phyloP scores from a whole-genome alignment of 225 moss, liverwort and hornwort species.

The Pseudoscleropodium purum region DNA sequence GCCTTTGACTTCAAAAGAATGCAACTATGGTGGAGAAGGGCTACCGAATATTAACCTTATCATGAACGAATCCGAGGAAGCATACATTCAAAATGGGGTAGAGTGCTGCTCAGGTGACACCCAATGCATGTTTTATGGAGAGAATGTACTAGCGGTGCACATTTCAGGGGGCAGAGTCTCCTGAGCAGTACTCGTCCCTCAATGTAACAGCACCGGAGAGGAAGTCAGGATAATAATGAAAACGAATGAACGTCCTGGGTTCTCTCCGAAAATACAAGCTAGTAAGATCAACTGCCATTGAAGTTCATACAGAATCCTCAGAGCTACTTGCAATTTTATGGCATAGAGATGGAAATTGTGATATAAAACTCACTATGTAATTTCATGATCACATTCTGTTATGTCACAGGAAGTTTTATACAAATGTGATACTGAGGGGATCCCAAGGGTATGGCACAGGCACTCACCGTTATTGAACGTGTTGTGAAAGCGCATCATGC shows the following conservation, averaged over 20 bases:
- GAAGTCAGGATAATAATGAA: background rate
- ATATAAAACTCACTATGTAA: background rate
- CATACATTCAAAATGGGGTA: background rate
- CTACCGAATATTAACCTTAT: background rate
- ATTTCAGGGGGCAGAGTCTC: background rate
- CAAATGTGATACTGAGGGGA: background rate
- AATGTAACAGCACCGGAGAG: background rate
- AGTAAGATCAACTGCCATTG: background rate
- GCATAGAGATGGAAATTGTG: background rate
- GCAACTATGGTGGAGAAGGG: background rate
- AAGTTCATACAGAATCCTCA: background rate
- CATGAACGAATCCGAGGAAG: background rate
- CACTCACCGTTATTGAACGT: constrained; percentile 49
- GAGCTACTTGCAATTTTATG: background rate
- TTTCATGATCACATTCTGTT: background rate
- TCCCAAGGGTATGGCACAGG: background rate
- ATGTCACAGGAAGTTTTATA: background rate
- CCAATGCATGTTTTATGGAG: background rate
- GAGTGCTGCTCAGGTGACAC: background rate
- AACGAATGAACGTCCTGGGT: background rate
- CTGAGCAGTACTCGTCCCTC: background rate
- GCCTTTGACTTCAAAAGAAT: background rate
- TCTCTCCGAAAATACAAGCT: background rate
- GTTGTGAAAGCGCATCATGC: constrained; percentile 44
- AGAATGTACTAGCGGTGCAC: background rate